phyloP scores from a whole-genome alignment of 768 basidiomycete genomes.

The Tephrocybe rancida region DNA sequence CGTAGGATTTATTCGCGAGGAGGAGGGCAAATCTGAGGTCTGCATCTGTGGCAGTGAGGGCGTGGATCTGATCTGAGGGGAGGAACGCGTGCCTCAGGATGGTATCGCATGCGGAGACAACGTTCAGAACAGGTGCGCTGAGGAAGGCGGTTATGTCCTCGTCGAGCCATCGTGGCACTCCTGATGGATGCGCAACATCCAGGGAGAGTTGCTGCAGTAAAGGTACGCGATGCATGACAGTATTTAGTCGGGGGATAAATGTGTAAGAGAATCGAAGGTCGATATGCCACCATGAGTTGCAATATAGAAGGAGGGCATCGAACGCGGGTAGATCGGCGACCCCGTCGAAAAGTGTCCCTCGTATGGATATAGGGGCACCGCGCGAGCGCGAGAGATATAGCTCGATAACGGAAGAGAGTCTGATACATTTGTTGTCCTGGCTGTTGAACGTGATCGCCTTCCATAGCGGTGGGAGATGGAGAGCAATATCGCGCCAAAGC shows the following conservation, averaged over 20 bases:
- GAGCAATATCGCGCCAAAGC: background rate
- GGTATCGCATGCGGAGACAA: background rate
- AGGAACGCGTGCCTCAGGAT: background rate
- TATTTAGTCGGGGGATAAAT: background rate
- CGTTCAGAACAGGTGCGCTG: background rate
- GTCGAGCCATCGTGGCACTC: background rate
- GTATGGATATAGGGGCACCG: background rate
- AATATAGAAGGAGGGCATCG: background rate
- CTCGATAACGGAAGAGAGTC: background rate
- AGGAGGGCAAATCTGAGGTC: background rate
- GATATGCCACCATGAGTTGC: background rate
- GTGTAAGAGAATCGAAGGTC: background rate
- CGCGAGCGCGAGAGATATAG: conserved; percentile 1
- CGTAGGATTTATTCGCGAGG: background rate
- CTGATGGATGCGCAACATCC: background rate
- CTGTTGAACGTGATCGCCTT: background rate
- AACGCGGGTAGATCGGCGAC: background rate
- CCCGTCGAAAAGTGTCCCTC: background rate
- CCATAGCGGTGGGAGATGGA: background rate
- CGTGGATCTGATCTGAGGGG: background rate
- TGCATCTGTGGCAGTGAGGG: background rate
- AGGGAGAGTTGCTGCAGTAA: background rate
- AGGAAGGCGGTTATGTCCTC: background rate
- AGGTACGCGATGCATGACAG: background rate
- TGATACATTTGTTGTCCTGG: background rate